These are phyloP conservation scores for Daldinia childiae DNA, from an alignment of 495 filamentous ascomycete genomes.

Conservation along the genomic window DNA sequence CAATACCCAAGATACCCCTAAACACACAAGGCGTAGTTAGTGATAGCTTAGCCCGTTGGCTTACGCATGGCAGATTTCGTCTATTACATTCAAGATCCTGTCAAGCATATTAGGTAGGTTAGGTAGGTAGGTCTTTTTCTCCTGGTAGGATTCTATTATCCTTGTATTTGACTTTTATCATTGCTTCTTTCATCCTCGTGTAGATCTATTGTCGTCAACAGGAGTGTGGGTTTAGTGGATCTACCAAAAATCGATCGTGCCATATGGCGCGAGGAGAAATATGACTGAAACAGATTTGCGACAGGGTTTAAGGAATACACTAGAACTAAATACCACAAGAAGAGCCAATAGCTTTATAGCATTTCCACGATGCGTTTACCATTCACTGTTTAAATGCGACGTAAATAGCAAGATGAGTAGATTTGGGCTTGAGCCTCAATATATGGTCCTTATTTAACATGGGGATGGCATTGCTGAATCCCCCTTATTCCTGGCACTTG, in stretches of 20 bases:
- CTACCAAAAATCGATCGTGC: slow-evolving; percentile 18
- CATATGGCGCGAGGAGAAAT: slow-evolving; percentile 27
- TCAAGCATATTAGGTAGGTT: too few relatives aligned
- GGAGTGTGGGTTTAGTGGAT: slow-evolving; percentile 5
- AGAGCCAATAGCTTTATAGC: neutral
- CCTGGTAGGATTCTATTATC: neutral
- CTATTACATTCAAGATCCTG: neutral
- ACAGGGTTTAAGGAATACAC: slow-evolving; percentile 13
- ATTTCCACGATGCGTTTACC: neutral
- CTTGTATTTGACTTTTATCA: neutral
- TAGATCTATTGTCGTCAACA: neutral
- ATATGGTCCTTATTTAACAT: neutral
- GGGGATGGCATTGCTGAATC: neutral
- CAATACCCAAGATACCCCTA: slow-evolving; percentile 16
- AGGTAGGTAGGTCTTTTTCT: neutral
- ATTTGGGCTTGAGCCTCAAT: slow-evolving; percentile 3
- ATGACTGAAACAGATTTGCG: slow-evolving; percentile 28
- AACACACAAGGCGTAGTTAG: neutral
- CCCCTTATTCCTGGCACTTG: neutral
- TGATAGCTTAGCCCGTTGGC: neutral
- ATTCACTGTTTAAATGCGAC: neutral
- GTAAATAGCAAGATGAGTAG: neutral
- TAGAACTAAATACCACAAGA: neutral
- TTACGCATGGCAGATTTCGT: neutral
- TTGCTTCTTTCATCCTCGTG: neutral